These are phyloP conservation scores for Solanum sparsipilum DNA, from an alignment of 257 asterid genomes.

Conservation along the genomic window DNA sequence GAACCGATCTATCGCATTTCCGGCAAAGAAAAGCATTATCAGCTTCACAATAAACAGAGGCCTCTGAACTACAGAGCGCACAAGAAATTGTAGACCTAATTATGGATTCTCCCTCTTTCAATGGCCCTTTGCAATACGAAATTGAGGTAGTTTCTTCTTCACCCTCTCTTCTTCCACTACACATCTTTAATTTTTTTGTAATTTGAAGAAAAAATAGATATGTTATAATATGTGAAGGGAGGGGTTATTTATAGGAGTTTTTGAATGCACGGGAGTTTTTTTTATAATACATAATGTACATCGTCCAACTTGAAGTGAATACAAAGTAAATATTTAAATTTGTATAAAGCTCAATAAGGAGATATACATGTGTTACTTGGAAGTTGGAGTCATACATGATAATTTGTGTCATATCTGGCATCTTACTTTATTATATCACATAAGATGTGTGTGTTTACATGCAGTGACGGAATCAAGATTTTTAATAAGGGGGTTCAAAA, in stretches of 20 bases:
- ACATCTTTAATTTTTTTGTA: background rate
- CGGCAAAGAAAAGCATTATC: slow-evolving; percentile 39
- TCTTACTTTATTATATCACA: too few species aligned
- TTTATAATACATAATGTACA: background rate
- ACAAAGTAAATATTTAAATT: too few species aligned
- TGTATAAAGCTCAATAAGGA: too few species aligned
- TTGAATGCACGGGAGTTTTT: background rate
- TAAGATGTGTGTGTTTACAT: too few species aligned
- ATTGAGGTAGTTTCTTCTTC: background rate
- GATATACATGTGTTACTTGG: too few species aligned
- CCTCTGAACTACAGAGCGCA: slow-evolving; percentile 29
- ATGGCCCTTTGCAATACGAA: background rate
- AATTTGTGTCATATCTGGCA: too few species aligned
- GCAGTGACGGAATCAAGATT: too few species aligned
- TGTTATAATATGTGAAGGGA: background rate
- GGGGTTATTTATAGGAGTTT: background rate
- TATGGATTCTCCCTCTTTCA: background rate
- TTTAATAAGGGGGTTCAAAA: too few species aligned
- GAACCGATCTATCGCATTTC: slow-evolving; percentile 37
- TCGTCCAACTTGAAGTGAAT: too few species aligned
- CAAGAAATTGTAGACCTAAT: background rate
- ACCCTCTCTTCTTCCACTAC: background rate
- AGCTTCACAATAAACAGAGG: slow-evolving; percentile 34
- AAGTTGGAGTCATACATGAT: too few species aligned
- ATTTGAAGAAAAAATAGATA: background rate